Base-by-base conservation (phyloP, 371 early-diverging fungal genomes). In the Actinomucor elegans region DNA sequence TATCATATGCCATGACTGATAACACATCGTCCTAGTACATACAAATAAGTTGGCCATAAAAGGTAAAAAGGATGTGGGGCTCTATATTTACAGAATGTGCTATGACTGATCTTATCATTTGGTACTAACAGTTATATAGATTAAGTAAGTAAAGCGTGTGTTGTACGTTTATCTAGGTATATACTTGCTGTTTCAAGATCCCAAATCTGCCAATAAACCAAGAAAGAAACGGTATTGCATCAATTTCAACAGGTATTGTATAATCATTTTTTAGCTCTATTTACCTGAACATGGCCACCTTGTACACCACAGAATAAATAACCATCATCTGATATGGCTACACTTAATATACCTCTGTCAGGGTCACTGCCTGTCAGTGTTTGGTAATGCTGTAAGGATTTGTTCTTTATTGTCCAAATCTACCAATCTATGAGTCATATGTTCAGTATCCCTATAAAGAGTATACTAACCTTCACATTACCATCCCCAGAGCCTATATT, bases 221-320 rank as follows among this genome's bases (percentile, higher is more conserved):
- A 21, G 10, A 31, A 49, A 21, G 20, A 11, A 34, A 45, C 21
- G 15, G 26, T 37, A 50, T 28, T 3, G 31, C 50, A 27, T 20
- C 21, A 41, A 24, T 24, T 29, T 10, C 9, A 33, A 36, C 14
- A 31, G 15, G 21, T 9, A 21, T 15, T n/a, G 10, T 55, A 49
- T n/a, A n/a, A n/a, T n/a, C n/a, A n/a, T n/a, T n/a, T n/a, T n/a
- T n/a, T n/a, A n/a, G n/a, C n/a, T n/a, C n/a, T n/a, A 41, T 14
- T 38, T 63, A 79, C 84, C 63, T 82, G 80, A 31, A 92, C 79
- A 48, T 74, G 78, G 37, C 92, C 92, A 50, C 86, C 88, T 79
- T 92, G 92, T n/a, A 84, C 75, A 43, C 91, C 92, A 60, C 87
- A 86, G 51, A 85, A 89, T 52, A 92, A 62, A 33, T 88, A 77